A percentile compares a stretch with the other conserved stretches of the same genome.
Evolutionary conservation across 1,284 basidiomycete genomes (phyloP).

Genomic region (Fomes fomentarius): DNA sequence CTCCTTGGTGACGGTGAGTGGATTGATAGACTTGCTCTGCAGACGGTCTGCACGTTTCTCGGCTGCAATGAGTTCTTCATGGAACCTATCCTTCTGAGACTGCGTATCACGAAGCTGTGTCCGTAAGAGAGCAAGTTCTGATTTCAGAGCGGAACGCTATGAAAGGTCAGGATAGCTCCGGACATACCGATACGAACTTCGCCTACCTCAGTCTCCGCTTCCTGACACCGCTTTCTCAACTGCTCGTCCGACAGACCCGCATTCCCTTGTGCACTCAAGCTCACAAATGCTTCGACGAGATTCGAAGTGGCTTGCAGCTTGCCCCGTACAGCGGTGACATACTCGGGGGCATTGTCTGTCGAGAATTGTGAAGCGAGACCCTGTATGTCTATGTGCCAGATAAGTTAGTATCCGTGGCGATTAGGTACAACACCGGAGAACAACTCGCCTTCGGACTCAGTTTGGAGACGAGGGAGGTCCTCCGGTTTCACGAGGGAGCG

Average conservation of each 20-base stretch:
- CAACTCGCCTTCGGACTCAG: slow-evolving; percentile 48
- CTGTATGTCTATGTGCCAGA: slow-evolving; percentile 39
- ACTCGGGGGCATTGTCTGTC: slow-evolving; percentile 46
- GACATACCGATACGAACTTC: slow-evolving; percentile 1
- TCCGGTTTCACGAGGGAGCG: slow-evolving; percentile 62
- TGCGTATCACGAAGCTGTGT: slow-evolving; percentile 59
- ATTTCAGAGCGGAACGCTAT: slow-evolving; percentile 61
- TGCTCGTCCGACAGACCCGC: slow-evolving; percentile 39
- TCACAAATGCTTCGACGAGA: slow-evolving; percentile 62
- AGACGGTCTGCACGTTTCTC: slow-evolving; percentile 78
- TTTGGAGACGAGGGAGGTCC: slow-evolving; percentile 46
- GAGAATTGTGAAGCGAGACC: slow-evolving; percentile 58
- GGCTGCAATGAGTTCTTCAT: slow-evolving; percentile 60
- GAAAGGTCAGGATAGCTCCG: slow-evolving; percentile 3
- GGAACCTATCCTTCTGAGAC: slow-evolving; percentile 55
- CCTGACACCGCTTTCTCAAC: slow-evolving; percentile 50
- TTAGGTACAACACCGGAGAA: slow-evolving; percentile 2
- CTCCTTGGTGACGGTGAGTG: slow-evolving; percentile 43
- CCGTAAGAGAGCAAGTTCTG: slow-evolving; percentile 63
- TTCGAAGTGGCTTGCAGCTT: slow-evolving; percentile 63
- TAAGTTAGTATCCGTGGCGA: slow-evolving; percentile 12
- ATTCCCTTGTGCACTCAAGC: slow-evolving; percentile 41
- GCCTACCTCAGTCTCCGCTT: slow-evolving; percentile 62
- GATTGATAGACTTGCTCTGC: slow-evolving; percentile 62
- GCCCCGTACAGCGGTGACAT: slow-evolving; percentile 52